Percentiles rank a stretch among this genome's conserved stretches.
Conservation (phyloP, 169 alveolate species). For the Cryptosporidium baileyi region DNA sequence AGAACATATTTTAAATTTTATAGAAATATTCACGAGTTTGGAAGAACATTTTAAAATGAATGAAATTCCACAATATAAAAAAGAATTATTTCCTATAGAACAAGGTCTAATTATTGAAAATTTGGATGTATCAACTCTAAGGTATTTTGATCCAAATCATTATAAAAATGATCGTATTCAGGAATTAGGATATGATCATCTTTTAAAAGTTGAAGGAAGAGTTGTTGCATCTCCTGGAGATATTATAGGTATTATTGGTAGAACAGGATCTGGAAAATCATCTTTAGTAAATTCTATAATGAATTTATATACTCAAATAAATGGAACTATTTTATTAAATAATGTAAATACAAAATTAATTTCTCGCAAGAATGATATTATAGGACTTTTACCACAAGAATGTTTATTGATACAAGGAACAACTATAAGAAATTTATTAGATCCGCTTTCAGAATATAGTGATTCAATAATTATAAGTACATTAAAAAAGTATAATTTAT, state of each 20-base stretch:
- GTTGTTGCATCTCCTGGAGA: slow-evolving; percentile 71
- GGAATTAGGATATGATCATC: background rate
- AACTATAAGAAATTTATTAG: slow-evolving; percentile 34
- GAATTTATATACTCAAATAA: slow-evolving; percentile 67
- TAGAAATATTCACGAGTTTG: background rate
- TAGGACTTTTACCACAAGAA: slow-evolving; percentile 56
- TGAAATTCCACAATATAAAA: background rate
- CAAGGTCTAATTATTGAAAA: slow-evolving; percentile 24
- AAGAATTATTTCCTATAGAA: background rate
- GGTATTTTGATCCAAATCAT: background rate
- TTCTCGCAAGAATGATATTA: background rate
- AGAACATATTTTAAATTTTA: slow-evolving; percentile 52
- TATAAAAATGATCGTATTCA: background rate
- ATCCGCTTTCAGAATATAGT: slow-evolving; percentile 20
- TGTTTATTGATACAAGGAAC: background rate
- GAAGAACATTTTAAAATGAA: background rate
- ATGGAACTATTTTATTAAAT: background rate
- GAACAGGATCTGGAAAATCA: slow-evolving; percentile 91
- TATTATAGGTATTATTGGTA: slow-evolving; percentile 85
- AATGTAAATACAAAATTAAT: background rate
- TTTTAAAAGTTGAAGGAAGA: background rate
- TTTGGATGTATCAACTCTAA: background rate
- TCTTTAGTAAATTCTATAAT: slow-evolving; percentile 82
- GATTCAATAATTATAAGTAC: background rate
- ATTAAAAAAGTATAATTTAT: background rate